A percentile compares a stretch with the other conserved stretches of the same genome.
Conservation (phyloP, 805 yeast species). For the Yarrowia porcina region DNA sequence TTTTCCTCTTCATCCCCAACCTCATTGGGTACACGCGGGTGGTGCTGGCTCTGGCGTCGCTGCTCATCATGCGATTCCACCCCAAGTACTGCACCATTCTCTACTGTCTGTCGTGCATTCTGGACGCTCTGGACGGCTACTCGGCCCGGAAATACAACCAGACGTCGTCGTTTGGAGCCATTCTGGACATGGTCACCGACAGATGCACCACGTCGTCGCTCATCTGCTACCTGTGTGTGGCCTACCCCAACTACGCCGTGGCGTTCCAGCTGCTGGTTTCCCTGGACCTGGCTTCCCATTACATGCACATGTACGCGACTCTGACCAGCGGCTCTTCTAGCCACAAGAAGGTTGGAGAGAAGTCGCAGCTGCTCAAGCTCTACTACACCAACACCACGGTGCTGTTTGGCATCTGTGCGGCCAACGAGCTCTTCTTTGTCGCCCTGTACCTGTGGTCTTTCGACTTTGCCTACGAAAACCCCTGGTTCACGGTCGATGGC, state of each 20-base stretch:
- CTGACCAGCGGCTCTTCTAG: constrained; percentile 71
- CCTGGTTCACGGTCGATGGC: constrained; percentile 41
- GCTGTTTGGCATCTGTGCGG: constrained; percentile 83
- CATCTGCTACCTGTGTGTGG: constrained; percentile 75
- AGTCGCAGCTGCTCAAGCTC: constrained; percentile 68
- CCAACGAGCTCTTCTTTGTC: constrained; percentile 89
- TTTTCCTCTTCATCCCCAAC: constrained; percentile 83
- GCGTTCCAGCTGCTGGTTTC: constrained; percentile 82
- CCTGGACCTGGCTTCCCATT: constrained; percentile 81
- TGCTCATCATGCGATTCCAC: constrained; percentile 75
- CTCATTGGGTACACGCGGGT: constrained; percentile 87
- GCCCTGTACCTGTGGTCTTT: constrained; percentile 80
- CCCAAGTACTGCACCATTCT: constrained; percentile 74
- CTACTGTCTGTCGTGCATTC: constrained; percentile 82
- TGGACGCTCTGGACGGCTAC: constrained; percentile 95
- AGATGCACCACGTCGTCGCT: constrained; percentile 95
- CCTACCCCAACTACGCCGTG: constrained; percentile 68
- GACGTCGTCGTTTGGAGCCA: constrained; percentile 91
- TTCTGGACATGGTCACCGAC: constrained; percentile 97
- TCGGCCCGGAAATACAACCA: constrained; percentile 90
- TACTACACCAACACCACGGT: constrained; percentile 86
- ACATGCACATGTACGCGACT: constrained; percentile 98
- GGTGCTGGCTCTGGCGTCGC: constrained; percentile 73
- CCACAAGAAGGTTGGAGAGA: constrained; percentile 77
- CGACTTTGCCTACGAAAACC: constrained; percentile 39